Evolutionary conservation across 2,329 filamentous ascomycete genomes (phyloP).

Genomic region (Spiromastix sp.): DNA sequence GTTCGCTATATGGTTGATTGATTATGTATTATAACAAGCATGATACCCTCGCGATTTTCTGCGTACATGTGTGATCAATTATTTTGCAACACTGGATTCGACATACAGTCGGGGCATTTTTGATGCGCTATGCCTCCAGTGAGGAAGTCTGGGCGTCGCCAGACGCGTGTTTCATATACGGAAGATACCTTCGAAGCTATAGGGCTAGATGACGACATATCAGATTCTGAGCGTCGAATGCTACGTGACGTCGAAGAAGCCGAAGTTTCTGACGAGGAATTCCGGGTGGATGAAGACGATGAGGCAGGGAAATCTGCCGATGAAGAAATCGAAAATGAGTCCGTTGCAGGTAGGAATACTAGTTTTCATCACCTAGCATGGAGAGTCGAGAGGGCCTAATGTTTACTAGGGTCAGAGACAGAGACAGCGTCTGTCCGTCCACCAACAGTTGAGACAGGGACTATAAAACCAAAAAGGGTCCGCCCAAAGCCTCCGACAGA

Average conservation of each 20-base stretch:
- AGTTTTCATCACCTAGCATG: neutral
- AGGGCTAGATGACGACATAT: slow-evolving; percentile 17
- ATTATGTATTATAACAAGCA: no score
- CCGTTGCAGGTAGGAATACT: neutral
- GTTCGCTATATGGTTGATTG: no score
- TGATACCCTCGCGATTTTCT: no score
- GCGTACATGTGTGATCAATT: no score
- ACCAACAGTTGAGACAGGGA: slow-evolving; percentile 3
- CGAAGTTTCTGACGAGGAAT: slow-evolving; percentile 16
- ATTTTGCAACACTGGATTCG: no score
- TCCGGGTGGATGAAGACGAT: slow-evolving; percentile 13
- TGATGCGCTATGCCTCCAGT: no score
- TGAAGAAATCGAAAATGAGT: slow-evolving; percentile 9
- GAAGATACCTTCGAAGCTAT: slow-evolving; percentile 25
- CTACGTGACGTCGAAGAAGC: slow-evolving; percentile 8
- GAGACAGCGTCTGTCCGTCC: no score
- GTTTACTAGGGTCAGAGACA: no score
- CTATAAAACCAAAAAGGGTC: slow-evolving; percentile 1
- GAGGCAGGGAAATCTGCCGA: slow-evolving; percentile 12
- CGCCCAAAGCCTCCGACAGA: slow-evolving; percentile 6
- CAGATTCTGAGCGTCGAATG: slow-evolving; percentile 12
- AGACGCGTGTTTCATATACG: slow-evolving; percentile 22
- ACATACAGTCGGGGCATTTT: no score
- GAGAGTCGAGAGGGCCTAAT: slow-evolving; percentile 1
- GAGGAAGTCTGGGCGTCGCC: slow-evolving; percentile 26